Evolutionary conservation across 1,284 basidiomycete species (phyloP).

Genomic region (Moniliophthora roreri): DNA sequence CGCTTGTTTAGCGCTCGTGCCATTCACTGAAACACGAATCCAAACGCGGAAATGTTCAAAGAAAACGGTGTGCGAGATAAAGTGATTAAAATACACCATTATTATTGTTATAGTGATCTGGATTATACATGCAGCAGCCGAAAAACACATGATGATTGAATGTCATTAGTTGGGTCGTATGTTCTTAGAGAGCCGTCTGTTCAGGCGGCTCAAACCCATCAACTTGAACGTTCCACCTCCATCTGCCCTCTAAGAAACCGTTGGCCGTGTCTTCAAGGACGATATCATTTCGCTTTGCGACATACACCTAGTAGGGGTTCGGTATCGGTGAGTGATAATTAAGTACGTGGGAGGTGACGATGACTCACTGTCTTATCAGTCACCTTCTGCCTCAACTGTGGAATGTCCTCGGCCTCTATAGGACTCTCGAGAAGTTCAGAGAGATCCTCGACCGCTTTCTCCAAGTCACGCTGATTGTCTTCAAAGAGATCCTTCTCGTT

Average conservation of each 20-base stretch:
- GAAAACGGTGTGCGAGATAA: too few species aligned
- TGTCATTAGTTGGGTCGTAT: background rate
- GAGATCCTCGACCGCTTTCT: conserved; percentile 93
- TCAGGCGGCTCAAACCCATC: conserved; percentile 59
- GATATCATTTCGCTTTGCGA: conserved; percentile 94
- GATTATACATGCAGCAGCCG: too few species aligned
- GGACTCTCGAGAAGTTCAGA: conserved; percentile 91
- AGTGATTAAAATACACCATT: too few species aligned
- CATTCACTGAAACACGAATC: too few species aligned
- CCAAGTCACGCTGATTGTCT: conserved; percentile 95
- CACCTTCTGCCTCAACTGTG: conserved; percentile 84
- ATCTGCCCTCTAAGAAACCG: conserved; percentile 87
- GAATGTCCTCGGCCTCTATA: conserved; percentile 84
- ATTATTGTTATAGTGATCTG: too few species aligned
- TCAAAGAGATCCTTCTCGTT: conserved; percentile 97
- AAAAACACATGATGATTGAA: too few species aligned
- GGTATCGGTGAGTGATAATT: conserved; percentile 4
- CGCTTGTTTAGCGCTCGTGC: too few species aligned
- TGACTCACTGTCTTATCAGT: conserved; percentile 86
- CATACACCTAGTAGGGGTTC: conserved; percentile 69
- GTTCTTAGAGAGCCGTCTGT: conserved; percentile 14
- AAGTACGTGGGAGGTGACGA: conserved; percentile 1
- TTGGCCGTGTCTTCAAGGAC: conserved; percentile 91
- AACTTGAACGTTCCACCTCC: conserved; percentile 71
- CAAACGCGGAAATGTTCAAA: too few species aligned